A percentile compares a stretch with the other conserved stretches of the same genome.
Evolutionary conservation across 495 filamentous ascomycete species (phyloP).

Genomic region (Podospora pseudocomata): DNA sequence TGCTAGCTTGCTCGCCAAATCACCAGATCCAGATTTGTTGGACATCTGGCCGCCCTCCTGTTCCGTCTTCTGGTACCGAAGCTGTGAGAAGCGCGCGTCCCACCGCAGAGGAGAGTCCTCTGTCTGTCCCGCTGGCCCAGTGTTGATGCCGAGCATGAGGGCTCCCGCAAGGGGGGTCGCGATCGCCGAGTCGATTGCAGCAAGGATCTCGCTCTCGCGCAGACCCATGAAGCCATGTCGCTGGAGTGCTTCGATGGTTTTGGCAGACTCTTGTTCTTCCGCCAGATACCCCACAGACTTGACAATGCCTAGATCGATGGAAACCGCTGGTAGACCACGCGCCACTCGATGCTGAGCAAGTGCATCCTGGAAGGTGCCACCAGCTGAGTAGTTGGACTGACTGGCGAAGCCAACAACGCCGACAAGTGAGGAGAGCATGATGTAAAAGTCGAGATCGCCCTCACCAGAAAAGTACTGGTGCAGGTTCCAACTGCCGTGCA

Average conservation of each 20-base stretch:
- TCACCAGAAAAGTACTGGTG: conserved; percentile 34
- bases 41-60: background rate
- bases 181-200: conserved; percentile 27
- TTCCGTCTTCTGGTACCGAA: conserved; percentile 19
- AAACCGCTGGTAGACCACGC: conserved; percentile 34
- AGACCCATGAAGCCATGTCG: conserved; percentile 25
- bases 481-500: conserved; percentile 52
- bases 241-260: conserved; percentile 22
- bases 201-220: conserved; percentile 24
- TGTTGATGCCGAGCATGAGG: conserved; percentile 26
- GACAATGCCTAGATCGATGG: conserved; percentile 48
- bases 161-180: conserved; percentile 22
- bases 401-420: conserved; percentile 41
- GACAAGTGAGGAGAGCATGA: conserved; percentile 50
- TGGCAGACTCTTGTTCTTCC: conserved; percentile 17
- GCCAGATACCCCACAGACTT: conserved; percentile 37
- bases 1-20: conserved; percentile 17
- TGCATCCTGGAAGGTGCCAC: conserved; percentile 37
- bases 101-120: conserved; percentile 11
- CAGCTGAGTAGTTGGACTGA: conserved; percentile 52
- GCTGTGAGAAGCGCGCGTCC: conserved; percentile 22
- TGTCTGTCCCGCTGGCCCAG: conserved; percentile 17
- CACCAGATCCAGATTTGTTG: background rate
- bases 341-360: conserved; percentile 22
- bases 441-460: conserved; percentile 48